These are phyloP conservation scores for Mucor sp. DNA, from an alignment of 371 early-diverging fungal genomes.

Conservation along the genomic window DNA sequence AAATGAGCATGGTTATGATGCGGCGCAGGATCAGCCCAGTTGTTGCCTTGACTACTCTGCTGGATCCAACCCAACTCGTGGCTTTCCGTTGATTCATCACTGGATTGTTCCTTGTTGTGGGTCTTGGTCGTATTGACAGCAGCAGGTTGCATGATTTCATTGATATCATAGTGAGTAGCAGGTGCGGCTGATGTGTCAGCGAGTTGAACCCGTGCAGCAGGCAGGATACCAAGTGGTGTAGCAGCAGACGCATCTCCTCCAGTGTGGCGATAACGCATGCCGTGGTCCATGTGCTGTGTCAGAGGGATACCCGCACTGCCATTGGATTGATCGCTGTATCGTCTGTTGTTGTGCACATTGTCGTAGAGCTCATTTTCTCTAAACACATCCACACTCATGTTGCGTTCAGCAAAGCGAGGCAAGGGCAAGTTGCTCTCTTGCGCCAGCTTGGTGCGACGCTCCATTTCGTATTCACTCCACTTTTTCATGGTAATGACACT, in stretches of 20 bases:
- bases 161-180: conserved; percentile 2
- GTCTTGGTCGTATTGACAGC: no score
- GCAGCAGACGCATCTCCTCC: neutral
- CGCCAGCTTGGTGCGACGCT: conserved; percentile 36
- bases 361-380: conserved; percentile 8
- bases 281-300: conserved; percentile 16
- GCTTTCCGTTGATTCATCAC: neutral
- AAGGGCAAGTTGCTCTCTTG: conserved; percentile 19
- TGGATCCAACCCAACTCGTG: conserved; percentile 26
- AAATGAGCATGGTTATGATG: conserved; percentile 22
- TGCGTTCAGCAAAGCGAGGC: conserved; percentile 27
- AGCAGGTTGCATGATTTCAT: conserved; percentile 4
- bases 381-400: conserved; percentile 20
- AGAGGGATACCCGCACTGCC: conserved; percentile 37
- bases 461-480: conserved; percentile 72
- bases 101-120: neutral
- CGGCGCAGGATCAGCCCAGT: conserved; percentile 35
- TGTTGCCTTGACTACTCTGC: conserved; percentile 20
- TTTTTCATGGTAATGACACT: conserved; percentile 59
- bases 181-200: neutral
- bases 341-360: neutral
- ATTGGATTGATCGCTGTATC: conserved; percentile 25
- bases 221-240: conserved; percentile 11
- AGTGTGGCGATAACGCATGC: neutral
- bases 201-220: neutral